These are phyloP conservation scores for Alternaria sp. DNA, from an alignment of 2,329 filamentous ascomycete genomes.

Conservation along the genomic window DNA sequence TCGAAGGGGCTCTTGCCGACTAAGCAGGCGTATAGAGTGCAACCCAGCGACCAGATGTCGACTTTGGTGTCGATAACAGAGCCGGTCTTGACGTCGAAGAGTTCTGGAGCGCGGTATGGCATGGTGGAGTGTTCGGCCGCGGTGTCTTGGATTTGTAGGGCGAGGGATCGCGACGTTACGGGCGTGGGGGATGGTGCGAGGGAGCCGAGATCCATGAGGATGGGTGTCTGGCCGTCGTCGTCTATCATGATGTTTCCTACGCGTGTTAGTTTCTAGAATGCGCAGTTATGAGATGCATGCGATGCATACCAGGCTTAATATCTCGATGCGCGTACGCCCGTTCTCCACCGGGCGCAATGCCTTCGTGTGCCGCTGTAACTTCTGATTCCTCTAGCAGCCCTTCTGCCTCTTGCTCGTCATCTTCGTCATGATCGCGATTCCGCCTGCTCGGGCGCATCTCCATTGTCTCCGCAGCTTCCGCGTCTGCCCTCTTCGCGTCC, in stretches of 20 bases:
- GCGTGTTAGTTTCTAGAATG: constrained; percentile 12
- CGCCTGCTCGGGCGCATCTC: constrained; percentile 52
- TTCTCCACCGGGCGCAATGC: constrained; percentile 70
- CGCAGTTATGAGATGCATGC: neutral
- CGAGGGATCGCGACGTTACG: constrained; percentile 87
- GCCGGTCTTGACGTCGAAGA: constrained; percentile 97
- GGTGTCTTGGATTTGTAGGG: constrained; percentile 89
- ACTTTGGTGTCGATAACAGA: constrained; percentile 93
- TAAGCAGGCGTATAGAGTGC: constrained; percentile 95
- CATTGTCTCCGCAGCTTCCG: constrained; percentile 51
- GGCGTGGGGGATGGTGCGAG: constrained; percentile 84
- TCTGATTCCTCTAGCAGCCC: constrained; percentile 84
- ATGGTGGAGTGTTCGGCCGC: constrained; percentile 97
- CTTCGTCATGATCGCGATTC: constrained; percentile 59
- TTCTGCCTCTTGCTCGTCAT: constrained; percentile 77
- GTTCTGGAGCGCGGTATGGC: constrained; percentile 96
- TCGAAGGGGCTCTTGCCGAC: constrained; percentile 98
- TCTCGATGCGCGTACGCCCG: constrained; percentile 92
- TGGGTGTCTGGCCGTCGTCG: constrained; percentile 84
- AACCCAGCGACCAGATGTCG: constrained; percentile 96
- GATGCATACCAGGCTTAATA: constrained; percentile 84
- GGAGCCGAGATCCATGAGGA: constrained; percentile 97
- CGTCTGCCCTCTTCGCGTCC: constrained; percentile 63
- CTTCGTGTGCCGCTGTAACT: constrained; percentile 69
- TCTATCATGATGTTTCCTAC: constrained; percentile 96